Evolutionary conservation across 2,329 filamentous ascomycete genomes (phyloP).

Genomic region (Colletotrichum sp.): DNA sequence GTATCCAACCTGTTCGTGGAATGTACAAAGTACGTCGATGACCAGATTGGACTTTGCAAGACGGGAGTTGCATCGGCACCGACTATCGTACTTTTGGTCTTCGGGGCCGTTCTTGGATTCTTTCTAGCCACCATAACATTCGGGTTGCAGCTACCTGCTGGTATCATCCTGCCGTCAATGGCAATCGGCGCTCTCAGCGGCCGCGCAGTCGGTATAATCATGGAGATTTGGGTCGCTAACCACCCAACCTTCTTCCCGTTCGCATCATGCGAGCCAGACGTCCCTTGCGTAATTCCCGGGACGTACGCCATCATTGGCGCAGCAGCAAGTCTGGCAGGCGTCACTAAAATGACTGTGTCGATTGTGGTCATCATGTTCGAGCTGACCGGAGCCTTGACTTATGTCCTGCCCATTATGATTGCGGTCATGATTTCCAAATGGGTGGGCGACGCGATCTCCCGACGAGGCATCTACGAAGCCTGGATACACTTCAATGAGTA

Average conservation of each 20-base stretch:
- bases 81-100: slow-evolving; percentile 81
- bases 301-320: slow-evolving; percentile 97
- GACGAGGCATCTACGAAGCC: slow-evolving; percentile 92
- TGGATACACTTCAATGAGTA: slow-evolving; percentile 98
- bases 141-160: slow-evolving; percentile 84
- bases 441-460: slow-evolving; percentile 95
- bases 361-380: slow-evolving; percentile 99
- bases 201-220: slow-evolving; percentile 84
- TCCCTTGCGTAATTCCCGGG: slow-evolving; percentile 88
- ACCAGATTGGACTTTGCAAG: slow-evolving; percentile 90
- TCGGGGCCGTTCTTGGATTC: slow-evolving; percentile 85
- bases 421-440: slow-evolving; percentile 98
- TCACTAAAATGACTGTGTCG: slow-evolving; percentile 95
- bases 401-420: slow-evolving; percentile 98
- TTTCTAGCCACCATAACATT: slow-evolving; percentile 88
- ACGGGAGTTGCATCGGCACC: slow-evolving; percentile 81
- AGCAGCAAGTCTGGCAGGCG: slow-evolving; percentile 90
- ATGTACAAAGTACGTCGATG: slow-evolving; percentile 81
- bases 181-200: slow-evolving; percentile 92
- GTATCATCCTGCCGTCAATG: slow-evolving; percentile 95
- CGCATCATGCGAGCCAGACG: slow-evolving; percentile 80
- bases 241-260: slow-evolving; percentile 83
- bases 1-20: slow-evolving; percentile 93
- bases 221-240: slow-evolving; percentile 85
- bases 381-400: slow-evolving; percentile 92